phyloP scores from a whole-genome alignment of 2,329 filamentous ascomycete genomes.

The Lasiodiplodia citricola region DNA sequence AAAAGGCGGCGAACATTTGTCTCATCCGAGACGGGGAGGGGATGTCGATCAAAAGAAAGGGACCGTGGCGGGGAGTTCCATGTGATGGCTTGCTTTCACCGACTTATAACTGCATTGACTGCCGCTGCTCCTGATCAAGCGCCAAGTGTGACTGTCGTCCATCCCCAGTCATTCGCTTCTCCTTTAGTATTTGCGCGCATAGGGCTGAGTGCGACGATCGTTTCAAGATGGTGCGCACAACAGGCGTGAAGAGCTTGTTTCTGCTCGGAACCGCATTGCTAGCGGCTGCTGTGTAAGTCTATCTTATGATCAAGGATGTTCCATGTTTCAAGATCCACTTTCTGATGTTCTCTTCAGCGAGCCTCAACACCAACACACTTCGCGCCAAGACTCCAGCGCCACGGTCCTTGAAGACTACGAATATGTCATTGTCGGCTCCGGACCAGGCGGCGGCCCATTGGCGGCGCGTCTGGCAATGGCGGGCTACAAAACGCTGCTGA shows the following conservation, averaged over 20 bases:
- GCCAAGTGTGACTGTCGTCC: not conserved
- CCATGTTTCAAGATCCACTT: not conserved
- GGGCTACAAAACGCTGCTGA: conserved; percentile 64
- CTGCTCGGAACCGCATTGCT: not conserved
- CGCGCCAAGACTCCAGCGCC: not conserved
- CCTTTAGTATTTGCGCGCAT: not conserved
- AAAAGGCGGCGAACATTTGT: not conserved
- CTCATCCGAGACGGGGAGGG: not conserved
- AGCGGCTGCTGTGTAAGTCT: not conserved
- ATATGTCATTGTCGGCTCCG: conserved; percentile 67
- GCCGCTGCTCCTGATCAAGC: not conserved
- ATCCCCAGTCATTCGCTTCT: not conserved
- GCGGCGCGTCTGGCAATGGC: conserved; percentile 64
- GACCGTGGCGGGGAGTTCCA: not conserved
- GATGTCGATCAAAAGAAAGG: not conserved
- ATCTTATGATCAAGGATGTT: not conserved
- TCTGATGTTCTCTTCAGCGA: not conserved
- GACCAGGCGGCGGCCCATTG: conserved; percentile 63
- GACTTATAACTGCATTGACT: not conserved
- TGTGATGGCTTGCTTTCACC: not conserved
- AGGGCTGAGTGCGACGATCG: not conserved
- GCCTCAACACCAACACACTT: not conserved
- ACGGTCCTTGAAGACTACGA: conserved; percentile 53
- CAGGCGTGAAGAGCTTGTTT: not conserved
- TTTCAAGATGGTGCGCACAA: not conserved